Percentiles rank a stretch among this genome's conserved stretches.
Evolutionary conservation across 2,329 filamentous ascomycete genomes (phyloP).

Genomic region (Pseudogymnoascus sp.): DNA sequence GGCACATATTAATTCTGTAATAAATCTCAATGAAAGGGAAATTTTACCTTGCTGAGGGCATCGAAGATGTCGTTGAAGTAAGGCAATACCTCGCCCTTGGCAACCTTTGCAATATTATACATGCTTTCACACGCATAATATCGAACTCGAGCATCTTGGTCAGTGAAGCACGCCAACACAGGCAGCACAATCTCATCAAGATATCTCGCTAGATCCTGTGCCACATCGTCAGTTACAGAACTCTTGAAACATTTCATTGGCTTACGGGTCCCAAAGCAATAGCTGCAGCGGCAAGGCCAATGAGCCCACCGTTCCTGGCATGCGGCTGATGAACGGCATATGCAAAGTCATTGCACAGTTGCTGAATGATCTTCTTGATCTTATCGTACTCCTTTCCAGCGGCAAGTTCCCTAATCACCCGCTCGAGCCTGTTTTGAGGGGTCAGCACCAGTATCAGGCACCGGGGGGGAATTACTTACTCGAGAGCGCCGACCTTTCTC

Average conservation of each 20-base stretch:
- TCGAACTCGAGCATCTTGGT: conserved; percentile 92
- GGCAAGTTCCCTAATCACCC: conserved; percentile 77
- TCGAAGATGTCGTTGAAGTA: conserved; percentile 99
- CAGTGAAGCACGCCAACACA: conserved; percentile 92
- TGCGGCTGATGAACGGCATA: conserved; percentile 96
- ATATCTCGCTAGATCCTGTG: conserved; percentile 81
- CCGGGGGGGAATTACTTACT: conserved; percentile 48
- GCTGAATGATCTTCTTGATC: conserved; percentile 82
- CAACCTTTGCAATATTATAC: conserved; percentile 99
- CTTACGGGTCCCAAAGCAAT: conserved; percentile 88
- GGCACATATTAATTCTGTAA: conserved; percentile 11
- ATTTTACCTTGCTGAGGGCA: conserved; percentile 78
- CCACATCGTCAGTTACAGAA: not conserved
- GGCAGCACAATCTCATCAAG: conserved; percentile 91
- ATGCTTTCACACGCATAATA: conserved; percentile 99
- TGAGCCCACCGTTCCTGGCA: conserved; percentile 90
- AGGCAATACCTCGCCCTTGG: conserved; percentile 90
- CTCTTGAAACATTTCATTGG: conserved; percentile 19
- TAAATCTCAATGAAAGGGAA: not conserved
- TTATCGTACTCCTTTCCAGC: conserved; percentile 66
- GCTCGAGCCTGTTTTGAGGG: conserved; percentile 62
- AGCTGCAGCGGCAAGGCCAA: conserved; percentile 87
- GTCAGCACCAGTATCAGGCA: conserved; percentile 3
- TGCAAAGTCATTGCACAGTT: conserved; percentile 95
- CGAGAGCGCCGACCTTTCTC: conserved; percentile 89